These are phyloP conservation scores for Escovopsis sp. DNA, from an alignment of 2,329 filamentous ascomycete species.

Conservation along the genomic window DNA sequence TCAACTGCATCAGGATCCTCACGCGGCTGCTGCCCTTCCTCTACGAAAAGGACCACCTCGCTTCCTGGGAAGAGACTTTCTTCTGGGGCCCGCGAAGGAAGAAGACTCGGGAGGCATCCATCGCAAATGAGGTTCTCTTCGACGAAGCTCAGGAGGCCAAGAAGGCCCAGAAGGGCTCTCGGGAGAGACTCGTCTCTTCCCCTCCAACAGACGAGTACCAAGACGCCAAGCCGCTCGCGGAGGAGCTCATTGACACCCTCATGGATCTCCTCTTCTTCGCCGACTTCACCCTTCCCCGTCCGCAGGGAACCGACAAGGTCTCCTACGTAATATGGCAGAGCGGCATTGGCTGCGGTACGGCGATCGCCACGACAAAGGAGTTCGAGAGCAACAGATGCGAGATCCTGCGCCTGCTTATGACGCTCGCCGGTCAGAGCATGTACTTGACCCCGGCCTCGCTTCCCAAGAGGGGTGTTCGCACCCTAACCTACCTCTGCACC, in stretches of 20 bases:
- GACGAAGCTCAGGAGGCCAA: constrained; percentile 47
- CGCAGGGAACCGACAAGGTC: constrained; percentile 62
- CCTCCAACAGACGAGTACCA: constrained; percentile 51
- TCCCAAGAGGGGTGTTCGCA: constrained; percentile 66
- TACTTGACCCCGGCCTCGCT: constrained; percentile 71
- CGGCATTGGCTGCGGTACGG: constrained; percentile 86
- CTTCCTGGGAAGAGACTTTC: constrained; percentile 80
- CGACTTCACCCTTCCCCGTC: constrained; percentile 68
- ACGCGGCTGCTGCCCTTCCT: constrained; percentile 81
- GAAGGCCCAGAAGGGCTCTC: too few relatives aligned
- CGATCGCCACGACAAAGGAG: constrained; percentile 77
- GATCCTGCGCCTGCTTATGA: constrained; percentile 71
- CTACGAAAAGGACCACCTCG: constrained; percentile 74
- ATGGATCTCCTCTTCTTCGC: constrained; percentile 84
- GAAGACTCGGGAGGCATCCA: constrained; percentile 48
- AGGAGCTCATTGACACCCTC: constrained; percentile 83
- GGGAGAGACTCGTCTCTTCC: constrained; percentile 32
- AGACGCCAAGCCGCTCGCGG: constrained; percentile 72
- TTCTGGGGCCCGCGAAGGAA: constrained; percentile 73
- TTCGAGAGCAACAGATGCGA: constrained; percentile 88
- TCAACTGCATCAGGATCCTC: constrained; percentile 88
- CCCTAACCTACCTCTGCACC: constrained; percentile 78
- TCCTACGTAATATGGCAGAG: constrained; percentile 96
- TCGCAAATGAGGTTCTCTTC: constrained; percentile 66
- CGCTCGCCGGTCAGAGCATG: constrained; percentile 80